Percentiles rank a stretch among this genome's conserved stretches.
Conservation (phyloP, 768 basidiomycete species). For the Tubosaeta sp. region DNA sequence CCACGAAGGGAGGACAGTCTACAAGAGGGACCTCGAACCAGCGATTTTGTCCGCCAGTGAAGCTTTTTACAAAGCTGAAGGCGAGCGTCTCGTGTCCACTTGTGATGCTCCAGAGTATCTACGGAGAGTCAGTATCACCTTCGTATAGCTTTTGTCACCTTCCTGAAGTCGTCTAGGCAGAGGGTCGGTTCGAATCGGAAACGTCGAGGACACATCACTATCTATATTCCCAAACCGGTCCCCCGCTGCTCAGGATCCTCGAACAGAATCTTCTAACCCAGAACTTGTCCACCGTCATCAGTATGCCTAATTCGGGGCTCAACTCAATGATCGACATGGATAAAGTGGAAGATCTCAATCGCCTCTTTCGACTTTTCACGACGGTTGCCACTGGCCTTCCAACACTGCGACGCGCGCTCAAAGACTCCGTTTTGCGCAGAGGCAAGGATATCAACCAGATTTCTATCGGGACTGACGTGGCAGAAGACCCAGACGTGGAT, state of each 20-base stretch:
- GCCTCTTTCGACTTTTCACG: conserved; percentile 73
- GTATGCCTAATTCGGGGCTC: conserved; percentile 79
- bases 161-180: conserved; percentile 50
- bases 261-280: conserved; percentile 72
- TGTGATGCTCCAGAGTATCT: conserved; percentile 85
- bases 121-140: conserved; percentile 50
- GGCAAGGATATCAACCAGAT: conserved; percentile 77
- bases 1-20: conserved; percentile 54
- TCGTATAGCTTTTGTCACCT: background rate
- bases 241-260: conserved; percentile 68
- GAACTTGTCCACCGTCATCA: conserved; percentile 71
- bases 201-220: conserved; percentile 83
- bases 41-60: conserved; percentile 73
- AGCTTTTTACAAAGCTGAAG: conserved; percentile 76
- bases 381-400: conserved; percentile 65
- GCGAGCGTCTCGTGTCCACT: conserved; percentile 58
- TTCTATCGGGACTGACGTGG: conserved; percentile 41
- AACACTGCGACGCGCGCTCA: conserved; percentile 60
- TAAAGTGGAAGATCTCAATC: conserved; percentile 68
- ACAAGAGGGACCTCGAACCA: conserved; percentile 82
- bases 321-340: conserved; percentile 83
- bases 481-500: conserved; percentile 33
- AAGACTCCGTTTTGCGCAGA: conserved; percentile 64
- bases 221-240: conserved; percentile 68
- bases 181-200: conserved; percentile 78